Evolutionary conservation across 768 basidiomycete species (phyloP).

Genomic region (Postia placenta): DNA sequence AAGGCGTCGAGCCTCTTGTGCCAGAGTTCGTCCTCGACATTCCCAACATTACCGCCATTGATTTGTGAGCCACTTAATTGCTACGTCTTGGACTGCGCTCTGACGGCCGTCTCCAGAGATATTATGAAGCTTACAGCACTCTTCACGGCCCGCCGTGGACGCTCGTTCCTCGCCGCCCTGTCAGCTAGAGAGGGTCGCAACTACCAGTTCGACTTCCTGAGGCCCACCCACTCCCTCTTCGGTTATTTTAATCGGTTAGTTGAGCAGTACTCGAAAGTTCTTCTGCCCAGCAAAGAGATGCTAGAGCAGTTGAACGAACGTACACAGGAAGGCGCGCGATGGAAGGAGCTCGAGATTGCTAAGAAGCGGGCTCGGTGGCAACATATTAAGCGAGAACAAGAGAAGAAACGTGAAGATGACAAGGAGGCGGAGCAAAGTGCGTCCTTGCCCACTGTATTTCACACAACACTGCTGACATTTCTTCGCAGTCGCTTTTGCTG

Average conservation of each 20-base stretch:
- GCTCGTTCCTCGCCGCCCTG: slow-evolving; percentile 77
- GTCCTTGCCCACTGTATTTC: slow-evolving; percentile 25
- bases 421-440: slow-evolving; percentile 84
- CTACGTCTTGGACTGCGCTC: neutral
- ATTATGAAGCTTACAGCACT: slow-evolving; percentile 95
- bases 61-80: slow-evolving; percentile 58
- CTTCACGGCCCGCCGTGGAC: slow-evolving; percentile 89
- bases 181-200: slow-evolving; percentile 89
- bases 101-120: slow-evolving; percentile 48
- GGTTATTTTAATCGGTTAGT: slow-evolving; percentile 96
- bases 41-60: slow-evolving; percentile 82
- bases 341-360: slow-evolving; percentile 74
- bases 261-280: slow-evolving; percentile 89
- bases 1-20: slow-evolving; percentile 70
- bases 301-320: slow-evolving; percentile 66
- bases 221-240: slow-evolving; percentile 93
- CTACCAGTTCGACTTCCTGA: slow-evolving; percentile 96
- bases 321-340: slow-evolving; percentile 58
- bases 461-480: neutral
- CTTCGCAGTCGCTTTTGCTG: slow-evolving; percentile 77
- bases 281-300: slow-evolving; percentile 74
- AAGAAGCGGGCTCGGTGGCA: slow-evolving; percentile 86
- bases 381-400: slow-evolving; percentile 72
- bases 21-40: slow-evolving; percentile 82
- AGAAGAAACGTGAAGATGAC: slow-evolving; percentile 84